Conservation (phyloP, 2,329 filamentous ascomycete species). For the Fusarium tanahbumbuense region DNA sequence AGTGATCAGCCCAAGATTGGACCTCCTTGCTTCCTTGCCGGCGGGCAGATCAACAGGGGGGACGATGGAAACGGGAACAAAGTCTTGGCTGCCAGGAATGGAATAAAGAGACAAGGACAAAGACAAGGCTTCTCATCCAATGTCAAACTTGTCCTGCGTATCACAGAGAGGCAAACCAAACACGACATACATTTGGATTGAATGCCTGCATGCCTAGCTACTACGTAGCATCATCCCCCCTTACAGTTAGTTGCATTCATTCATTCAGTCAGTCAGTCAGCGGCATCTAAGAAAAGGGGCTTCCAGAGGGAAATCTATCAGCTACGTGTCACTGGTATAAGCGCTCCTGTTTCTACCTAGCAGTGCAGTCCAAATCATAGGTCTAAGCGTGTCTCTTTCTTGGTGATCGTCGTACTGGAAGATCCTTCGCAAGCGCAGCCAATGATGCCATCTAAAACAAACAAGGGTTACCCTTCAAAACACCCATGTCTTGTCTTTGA, state of each 20-base stretch:
- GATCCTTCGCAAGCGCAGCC: slow-evolving; percentile 13
- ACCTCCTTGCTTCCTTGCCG: slow-evolving; percentile 24
- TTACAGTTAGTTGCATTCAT: slow-evolving; percentile 2
- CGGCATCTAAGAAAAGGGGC: slow-evolving; percentile 24
- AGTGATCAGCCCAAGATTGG: slow-evolving; percentile 7
- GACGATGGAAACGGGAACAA: slow-evolving; percentile 9
- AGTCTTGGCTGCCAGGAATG: slow-evolving; percentile 32
- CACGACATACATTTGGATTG: slow-evolving; percentile 14
- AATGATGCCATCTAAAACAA: slow-evolving; percentile 5
- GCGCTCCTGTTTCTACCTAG: slow-evolving; percentile 28
- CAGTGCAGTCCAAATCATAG: slow-evolving; percentile 20
- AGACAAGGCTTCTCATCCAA: not conserved
- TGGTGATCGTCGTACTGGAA: slow-evolving; percentile 7
- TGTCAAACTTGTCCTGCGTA: slow-evolving; percentile 25
- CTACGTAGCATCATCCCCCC: not conserved
- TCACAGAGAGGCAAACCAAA: slow-evolving; percentile 20
- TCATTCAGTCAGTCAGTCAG: slow-evolving; percentile 13
- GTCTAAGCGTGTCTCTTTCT: slow-evolving; percentile 21
- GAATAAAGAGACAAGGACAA: slow-evolving; percentile 13
- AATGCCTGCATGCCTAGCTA: not conserved
- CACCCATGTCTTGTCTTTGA: slow-evolving; percentile 24
- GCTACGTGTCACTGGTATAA: slow-evolving; percentile 28
- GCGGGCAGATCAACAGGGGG: slow-evolving; percentile 27
- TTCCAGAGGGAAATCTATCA: not conserved
- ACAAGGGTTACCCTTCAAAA: slow-evolving; percentile 18